Percentiles rank a stretch among this genome's conserved stretches.
phyloP scores from a whole-genome alignment of 352 stramenopile species.

The Blastocystis sp. region DNA sequence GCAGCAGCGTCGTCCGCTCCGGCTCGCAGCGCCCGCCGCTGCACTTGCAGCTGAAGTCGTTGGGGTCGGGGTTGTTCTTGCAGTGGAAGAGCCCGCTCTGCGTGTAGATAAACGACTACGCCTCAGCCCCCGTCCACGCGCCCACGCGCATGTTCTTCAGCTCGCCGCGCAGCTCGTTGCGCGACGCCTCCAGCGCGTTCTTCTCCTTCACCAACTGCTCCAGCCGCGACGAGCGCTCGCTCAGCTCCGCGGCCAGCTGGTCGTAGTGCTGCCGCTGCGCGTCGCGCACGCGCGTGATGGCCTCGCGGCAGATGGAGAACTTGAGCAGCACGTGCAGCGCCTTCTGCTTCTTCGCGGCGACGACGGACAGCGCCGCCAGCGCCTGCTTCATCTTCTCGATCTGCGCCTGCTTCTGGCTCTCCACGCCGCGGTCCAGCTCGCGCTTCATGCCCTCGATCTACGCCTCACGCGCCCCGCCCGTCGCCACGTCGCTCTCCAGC shows the following conservation, averaged over 20 bases:
- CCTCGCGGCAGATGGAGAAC: slow-evolving; percentile 15
- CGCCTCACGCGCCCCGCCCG: background rate
- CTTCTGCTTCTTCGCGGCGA: background rate
- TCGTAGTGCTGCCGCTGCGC: background rate
- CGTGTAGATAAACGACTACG: slow-evolving; percentile 53
- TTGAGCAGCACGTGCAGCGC: background rate
- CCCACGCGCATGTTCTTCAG: slow-evolving; percentile 71
- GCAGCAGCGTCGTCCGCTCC: slow-evolving; percentile 40
- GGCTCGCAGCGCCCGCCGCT: background rate
- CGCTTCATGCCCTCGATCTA: slow-evolving; percentile 10
- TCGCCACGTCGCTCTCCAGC: background rate
- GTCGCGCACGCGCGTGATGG: background rate
- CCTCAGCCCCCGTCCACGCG: background rate
- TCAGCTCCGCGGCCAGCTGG: background rate
- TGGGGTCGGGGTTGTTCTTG: slow-evolving; percentile 32
- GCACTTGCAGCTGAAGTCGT: slow-evolving; percentile 24
- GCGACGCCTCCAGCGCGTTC: slow-evolving; percentile 71
- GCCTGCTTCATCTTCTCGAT: slow-evolving; percentile 72
- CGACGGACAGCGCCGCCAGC: background rate
- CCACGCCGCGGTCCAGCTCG: background rate
- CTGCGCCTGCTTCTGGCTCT: slow-evolving; percentile 72
- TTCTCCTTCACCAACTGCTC: slow-evolving; percentile 46
- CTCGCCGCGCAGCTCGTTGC: slow-evolving; percentile 73
- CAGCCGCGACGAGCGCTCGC: background rate
- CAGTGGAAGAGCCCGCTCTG: slow-evolving; percentile 58